Evolutionary conservation across 257 asterid genomes (phyloP).

Genomic region (Solanum sitiens): DNA sequence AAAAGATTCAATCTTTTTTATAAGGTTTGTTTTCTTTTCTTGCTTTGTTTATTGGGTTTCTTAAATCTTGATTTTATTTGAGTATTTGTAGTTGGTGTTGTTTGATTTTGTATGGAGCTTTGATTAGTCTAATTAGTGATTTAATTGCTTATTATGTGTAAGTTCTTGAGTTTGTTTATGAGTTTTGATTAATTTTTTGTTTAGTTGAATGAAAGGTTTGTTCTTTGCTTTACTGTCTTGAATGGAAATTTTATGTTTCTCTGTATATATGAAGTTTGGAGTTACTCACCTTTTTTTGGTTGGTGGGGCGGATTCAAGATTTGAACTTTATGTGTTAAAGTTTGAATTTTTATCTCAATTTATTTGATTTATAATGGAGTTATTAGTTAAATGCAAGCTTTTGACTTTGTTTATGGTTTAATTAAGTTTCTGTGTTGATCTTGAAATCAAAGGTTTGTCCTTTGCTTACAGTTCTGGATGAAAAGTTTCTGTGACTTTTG

Average conservation of each 20-base stretch:
- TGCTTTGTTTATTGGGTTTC: neutral
- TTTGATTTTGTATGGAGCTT: neutral
- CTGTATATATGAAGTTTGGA: neutral
- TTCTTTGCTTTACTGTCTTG: neutral
- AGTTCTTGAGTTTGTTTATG: neutral
- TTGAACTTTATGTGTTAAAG: neutral
- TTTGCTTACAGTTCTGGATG: neutral
- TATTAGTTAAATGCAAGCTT: neutral
- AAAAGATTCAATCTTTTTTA: neutral
- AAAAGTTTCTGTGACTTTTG: neutral
- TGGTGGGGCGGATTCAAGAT: neutral
- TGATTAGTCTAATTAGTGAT: neutral
- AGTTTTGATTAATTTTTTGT: neutral
- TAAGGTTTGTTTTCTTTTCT: neutral
- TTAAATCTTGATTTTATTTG: neutral
- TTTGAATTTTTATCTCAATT: neutral
- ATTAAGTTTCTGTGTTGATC: neutral
- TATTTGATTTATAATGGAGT: neutral
- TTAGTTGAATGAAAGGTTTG: neutral
- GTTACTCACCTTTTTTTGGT: neutral
- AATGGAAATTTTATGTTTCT: neutral
- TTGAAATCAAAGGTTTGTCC: neutral
- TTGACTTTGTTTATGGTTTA: neutral
- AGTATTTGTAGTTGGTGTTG: neutral
- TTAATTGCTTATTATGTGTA: neutral